Conservation (phyloP, 345 rosid species). For the Linum trigynum region DNA sequence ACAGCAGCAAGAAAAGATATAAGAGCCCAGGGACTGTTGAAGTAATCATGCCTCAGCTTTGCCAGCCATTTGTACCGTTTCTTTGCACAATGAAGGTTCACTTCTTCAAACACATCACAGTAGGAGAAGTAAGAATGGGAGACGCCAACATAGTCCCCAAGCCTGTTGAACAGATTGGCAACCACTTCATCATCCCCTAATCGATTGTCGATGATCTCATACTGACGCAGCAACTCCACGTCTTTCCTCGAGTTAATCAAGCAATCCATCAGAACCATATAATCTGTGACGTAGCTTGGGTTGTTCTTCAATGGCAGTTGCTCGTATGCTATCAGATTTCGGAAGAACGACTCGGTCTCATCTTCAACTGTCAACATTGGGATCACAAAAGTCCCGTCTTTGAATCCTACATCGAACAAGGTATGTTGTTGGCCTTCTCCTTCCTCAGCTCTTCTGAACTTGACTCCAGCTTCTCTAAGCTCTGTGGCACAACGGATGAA, state of each 20-base stretch:
- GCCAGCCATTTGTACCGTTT: constrained; percentile 13
- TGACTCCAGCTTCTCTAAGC: constrained; percentile 23
- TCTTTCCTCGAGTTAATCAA: constrained; percentile 16
- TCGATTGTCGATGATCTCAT: constrained; percentile 9
- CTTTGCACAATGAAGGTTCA: constrained; percentile 9
- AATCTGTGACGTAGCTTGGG: constrained; percentile 3
- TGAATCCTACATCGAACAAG: constrained; percentile 16
- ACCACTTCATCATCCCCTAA: constrained; percentile 19
- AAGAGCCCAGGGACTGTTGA: constrained; percentile 8
- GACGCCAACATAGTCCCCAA: background rate
- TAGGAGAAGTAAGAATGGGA: background rate
- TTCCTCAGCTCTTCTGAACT: background rate
- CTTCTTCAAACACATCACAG: background rate
- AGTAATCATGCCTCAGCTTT: constrained; percentile 10
- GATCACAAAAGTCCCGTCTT: constrained; percentile 7
- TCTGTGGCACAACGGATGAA: constrained; percentile 7
- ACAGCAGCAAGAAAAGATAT: constrained; percentile 7
- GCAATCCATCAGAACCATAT: constrained; percentile 11
- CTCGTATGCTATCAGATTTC: constrained; percentile 17
- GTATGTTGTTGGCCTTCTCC: background rate
- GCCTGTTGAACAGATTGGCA: constrained; percentile 10
- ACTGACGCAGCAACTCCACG: constrained; percentile 11
- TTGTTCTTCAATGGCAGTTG: background rate
- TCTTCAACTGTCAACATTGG: constrained; percentile 3
- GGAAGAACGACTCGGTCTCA: constrained; percentile 6